Conservation (phyloP, 495 filamentous ascomycete genomes). For the Aspergillus carlsbadensis region DNA sequence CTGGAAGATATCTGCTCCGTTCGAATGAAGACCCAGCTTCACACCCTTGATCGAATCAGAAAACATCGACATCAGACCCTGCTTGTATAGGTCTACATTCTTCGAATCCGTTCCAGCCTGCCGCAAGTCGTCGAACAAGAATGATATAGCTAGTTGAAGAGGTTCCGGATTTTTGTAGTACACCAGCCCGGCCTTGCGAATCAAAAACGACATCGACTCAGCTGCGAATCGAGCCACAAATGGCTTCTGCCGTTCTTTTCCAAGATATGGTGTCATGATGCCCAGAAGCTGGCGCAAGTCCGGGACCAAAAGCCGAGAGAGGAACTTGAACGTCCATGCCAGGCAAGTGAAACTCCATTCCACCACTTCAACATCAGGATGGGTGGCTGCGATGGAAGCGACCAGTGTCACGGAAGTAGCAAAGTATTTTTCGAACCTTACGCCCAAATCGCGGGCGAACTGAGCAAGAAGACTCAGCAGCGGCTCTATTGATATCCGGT, state of each 20-base stretch:
- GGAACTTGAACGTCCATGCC: slow-evolving; percentile 95
- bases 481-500: slow-evolving; percentile 77
- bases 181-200: slow-evolving; percentile 78
- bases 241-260: slow-evolving; percentile 73
- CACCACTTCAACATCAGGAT: slow-evolving; percentile 71
- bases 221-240: slow-evolving; percentile 90
- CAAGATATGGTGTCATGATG: slow-evolving; percentile 81
- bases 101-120: slow-evolving; percentile 51
- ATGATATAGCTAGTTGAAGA: slow-evolving; percentile 64
- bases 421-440: slow-evolving; percentile 87
- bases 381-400: slow-evolving; percentile 58
- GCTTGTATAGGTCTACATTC: slow-evolving; percentile 58
- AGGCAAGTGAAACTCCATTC: slow-evolving; percentile 97
- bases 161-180: slow-evolving; percentile 68
- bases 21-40: slow-evolving; percentile 76
- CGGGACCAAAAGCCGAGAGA: slow-evolving; percentile 79
- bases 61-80: slow-evolving; percentile 88
- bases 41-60: slow-evolving; percentile 84
- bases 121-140: slow-evolving; percentile 66
- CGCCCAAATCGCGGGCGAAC: slow-evolving; percentile 87
- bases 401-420: slow-evolving; percentile 67
- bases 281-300: slow-evolving; percentile 81
- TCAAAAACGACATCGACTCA: slow-evolving; percentile 89
- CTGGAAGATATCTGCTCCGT: slow-evolving; percentile 65
- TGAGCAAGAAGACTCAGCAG: slow-evolving; percentile 79